A percentile compares a stretch with the other conserved stretches of the same genome.
Evolutionary conservation across 2,329 filamentous ascomycete species (phyloP).

Genomic region (Calonectria pteridis): DNA sequence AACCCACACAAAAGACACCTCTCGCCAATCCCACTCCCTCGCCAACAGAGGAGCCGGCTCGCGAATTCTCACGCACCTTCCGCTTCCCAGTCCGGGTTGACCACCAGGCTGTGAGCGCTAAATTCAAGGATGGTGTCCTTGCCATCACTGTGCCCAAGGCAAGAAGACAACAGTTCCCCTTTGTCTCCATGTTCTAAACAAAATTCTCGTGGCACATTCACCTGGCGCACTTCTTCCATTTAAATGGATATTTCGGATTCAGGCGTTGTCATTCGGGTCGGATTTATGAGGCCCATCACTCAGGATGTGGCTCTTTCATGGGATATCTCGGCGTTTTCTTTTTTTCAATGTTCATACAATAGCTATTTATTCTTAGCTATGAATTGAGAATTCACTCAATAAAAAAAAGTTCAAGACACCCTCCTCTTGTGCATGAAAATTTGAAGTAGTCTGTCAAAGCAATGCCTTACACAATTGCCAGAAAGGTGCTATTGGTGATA

Average conservation of each 20-base stretch:
- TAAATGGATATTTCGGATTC: not conserved
- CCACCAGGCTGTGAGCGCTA: conserved; percentile 70
- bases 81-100: conserved; percentile 75
- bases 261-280: not conserved
- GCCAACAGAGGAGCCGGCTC: conserved; percentile 74
- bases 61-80: conserved; percentile 77
- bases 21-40: conserved; percentile 72
- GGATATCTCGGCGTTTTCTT: not conserved
- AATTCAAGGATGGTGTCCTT: conserved; percentile 75
- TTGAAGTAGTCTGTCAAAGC: not conserved
- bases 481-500: not conserved
- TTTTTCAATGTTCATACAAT: not conserved
- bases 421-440: not conserved
- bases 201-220: not conserved
- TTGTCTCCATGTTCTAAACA: conserved; percentile 65
- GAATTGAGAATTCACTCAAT: not conserved
- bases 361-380: not conserved
- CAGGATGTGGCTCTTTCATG: not conserved
- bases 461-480: not conserved
- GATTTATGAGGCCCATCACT: not conserved
- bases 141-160: conserved; percentile 75
- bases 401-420: too few species aligned
- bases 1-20: conserved; percentile 46
- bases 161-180: conserved; percentile 67
- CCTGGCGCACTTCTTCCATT: not conserved